Percentiles rank a stretch among this genome's conserved stretches.
Conservation (phyloP, 768 basidiomycete species). For the Pulveroboletus sp. region DNA sequence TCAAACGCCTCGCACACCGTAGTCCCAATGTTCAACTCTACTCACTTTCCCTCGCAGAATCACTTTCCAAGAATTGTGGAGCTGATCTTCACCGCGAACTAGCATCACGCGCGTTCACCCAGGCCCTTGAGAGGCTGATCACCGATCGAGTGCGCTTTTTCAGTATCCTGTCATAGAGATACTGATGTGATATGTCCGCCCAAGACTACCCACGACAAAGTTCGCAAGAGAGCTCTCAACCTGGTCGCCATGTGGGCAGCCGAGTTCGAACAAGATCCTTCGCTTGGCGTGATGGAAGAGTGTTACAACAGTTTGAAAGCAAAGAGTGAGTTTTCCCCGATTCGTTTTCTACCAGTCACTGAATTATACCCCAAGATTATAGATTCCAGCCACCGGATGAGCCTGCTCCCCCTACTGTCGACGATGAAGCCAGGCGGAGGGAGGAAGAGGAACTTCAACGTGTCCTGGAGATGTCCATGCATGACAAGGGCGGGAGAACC, state of each 20-base stretch:
- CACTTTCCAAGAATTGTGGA: constrained; percentile 88
- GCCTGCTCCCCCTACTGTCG: constrained; percentile 61
- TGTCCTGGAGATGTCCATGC: constrained; percentile 88
- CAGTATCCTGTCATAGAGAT: no score
- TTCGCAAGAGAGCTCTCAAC: constrained; percentile 67
- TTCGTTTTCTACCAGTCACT: constrained; percentile 2
- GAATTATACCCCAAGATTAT: constrained; percentile 46
- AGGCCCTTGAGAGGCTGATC: constrained; percentile 80
- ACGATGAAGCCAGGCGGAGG: constrained; percentile 73
- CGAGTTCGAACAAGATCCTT: constrained; percentile 76
- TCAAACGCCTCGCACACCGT: constrained; percentile 90
- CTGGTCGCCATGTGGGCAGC: constrained; percentile 80
- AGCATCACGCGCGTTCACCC: constrained; percentile 86
- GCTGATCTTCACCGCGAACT: constrained; percentile 80
- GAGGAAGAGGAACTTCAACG: constrained; percentile 96
- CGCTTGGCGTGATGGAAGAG: constrained; percentile 88
- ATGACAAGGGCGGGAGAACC: constrained; percentile 78
- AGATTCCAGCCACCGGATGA: constrained; percentile 64
- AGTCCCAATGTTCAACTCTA: constrained; percentile 97
- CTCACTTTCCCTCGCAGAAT: constrained; percentile 81
- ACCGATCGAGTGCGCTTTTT: constrained; percentile 69
- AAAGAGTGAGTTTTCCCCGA: constrained; percentile 55
- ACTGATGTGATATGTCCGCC: constrained; percentile 3
- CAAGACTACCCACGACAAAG: constrained; percentile 89
- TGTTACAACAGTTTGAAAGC: constrained; percentile 76